Evolutionary conservation across 768 basidiomycete species (phyloP).

Genomic region (Chalciporus sphaerocephalus): DNA sequence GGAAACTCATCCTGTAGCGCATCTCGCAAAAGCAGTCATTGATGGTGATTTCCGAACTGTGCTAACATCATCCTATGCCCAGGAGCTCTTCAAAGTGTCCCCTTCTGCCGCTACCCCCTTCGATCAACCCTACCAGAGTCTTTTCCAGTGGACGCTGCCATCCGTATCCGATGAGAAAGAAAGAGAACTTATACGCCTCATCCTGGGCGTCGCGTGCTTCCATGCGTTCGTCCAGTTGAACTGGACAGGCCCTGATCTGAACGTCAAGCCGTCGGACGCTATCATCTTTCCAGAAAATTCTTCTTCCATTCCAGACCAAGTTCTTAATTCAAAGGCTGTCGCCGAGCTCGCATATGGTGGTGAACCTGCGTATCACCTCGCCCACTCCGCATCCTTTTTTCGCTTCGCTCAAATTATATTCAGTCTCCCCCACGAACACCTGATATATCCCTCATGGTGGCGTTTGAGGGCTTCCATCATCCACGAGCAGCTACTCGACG

Average conservation of each 20-base stretch:
- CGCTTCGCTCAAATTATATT: conserved; percentile 72
- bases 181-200: conserved; percentile 54
- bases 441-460: conserved; percentile 72
- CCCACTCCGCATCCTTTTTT: conserved; percentile 62
- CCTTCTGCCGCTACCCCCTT: conserved; percentile 31
- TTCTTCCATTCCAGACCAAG: conserved; percentile 39
- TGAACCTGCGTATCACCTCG: conserved; percentile 95
- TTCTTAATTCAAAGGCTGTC: conserved; percentile 62
- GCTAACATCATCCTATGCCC: conserved; percentile 44
- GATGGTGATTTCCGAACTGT: conserved; percentile 56
- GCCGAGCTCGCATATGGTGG: conserved; percentile 78
- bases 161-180: conserved; percentile 35
- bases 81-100: conserved; percentile 35
- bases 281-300: conserved; percentile 34
- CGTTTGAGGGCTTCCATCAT: conserved; percentile 64
- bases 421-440: conserved; percentile 43
- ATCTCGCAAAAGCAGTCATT: conserved; percentile 52
- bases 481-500: conserved; percentile 77
- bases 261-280: conserved; percentile 44
- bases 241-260: conserved; percentile 92
- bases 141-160: conserved; percentile 31
- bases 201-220: conserved; percentile 72
- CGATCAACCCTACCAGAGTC: conserved; percentile 37
- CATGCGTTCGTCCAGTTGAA: conserved; percentile 91
- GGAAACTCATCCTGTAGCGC: conserved; percentile 21